Evolutionary conservation across 2,329 filamentous ascomycete genomes (phyloP), one percentile per base, ranked within the genome.

Genomic region (Saccharata proteae): DNA sequence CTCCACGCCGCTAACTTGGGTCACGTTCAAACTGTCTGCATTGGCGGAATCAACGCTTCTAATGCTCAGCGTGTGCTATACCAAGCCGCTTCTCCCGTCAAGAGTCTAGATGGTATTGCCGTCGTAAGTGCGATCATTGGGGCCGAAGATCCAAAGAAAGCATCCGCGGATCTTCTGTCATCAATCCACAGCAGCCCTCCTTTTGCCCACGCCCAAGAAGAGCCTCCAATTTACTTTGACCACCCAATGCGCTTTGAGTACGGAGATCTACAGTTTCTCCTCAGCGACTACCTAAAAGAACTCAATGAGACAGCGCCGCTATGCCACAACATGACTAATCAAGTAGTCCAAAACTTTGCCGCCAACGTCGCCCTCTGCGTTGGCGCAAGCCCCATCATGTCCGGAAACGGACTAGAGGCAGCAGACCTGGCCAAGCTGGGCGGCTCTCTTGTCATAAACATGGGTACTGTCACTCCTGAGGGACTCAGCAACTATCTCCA

Each of bases 311-410:
- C 58, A 25, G 77, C 71, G 35, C 85, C 86, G 0, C 66, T 96
- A 14, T 80, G 80, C 30, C 88, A 96, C 59, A 94, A 93, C 58
- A 96, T 96, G 83, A 96, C 90, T 32, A 96, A 96, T 52, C 67
- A 86, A 31, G 88, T 96, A 0, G 88, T 94, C 14, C 85, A 93
- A 48, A 93, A 94, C 58, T 81, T 96, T 47, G 82, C 86, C 11
- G 88, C 90, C 31, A 94, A 93, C 48, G 78, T 94, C 3, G 84
- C 83, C 22, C 68, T 94, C 11, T 74, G 79, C 19, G 68, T 92
- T 26, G 85, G 85, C 16, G 79, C 80, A 10, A 86, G 80, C 16
- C 85, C 85, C 15, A 93, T 93, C 55, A 93, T 93, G 85, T 75
- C 83, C 3, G 86, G 82, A 53, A 81, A 86, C 46, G 81, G 77